A percentile compares a stretch with the other conserved stretches of the same genome.
phyloP scores from a whole-genome alignment of 1,284 basidiomycete genomes.

The Anthracocystis walkeri region DNA sequence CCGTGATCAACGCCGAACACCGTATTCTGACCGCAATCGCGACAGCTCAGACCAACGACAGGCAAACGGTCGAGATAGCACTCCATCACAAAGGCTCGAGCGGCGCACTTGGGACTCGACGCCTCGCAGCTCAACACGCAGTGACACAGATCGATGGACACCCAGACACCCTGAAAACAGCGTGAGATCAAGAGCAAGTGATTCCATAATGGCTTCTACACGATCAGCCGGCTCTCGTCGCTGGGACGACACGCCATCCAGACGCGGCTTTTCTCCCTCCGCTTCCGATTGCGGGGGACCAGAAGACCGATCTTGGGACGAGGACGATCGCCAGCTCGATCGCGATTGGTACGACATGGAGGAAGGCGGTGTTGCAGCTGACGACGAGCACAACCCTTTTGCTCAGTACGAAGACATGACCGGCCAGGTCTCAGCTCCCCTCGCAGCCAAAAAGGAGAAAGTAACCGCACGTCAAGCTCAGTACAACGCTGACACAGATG shows the following conservation, averaged over 20 bases:
- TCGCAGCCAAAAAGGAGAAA: slow-evolving; percentile 51
- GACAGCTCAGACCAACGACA: slow-evolving; percentile 3
- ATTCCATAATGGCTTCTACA: slow-evolving; percentile 12
- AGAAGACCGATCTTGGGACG: slow-evolving; percentile 53
- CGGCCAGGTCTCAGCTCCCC: slow-evolving; percentile 43
- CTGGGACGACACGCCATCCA: slow-evolving; percentile 52
- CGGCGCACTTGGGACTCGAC: slow-evolving; percentile 55
- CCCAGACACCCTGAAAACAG: slow-evolving; percentile 3
- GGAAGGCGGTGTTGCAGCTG: slow-evolving; percentile 73
- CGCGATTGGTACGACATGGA: slow-evolving; percentile 68
- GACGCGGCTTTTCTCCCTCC: slow-evolving; percentile 14
- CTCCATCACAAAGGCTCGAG: slow-evolving; percentile 11
- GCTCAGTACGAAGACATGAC: slow-evolving; percentile 84
- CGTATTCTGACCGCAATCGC: not conserved
- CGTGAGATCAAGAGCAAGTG: slow-evolving; percentile 4
- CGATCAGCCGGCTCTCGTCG: slow-evolving; percentile 39
- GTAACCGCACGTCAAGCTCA: slow-evolving; percentile 69
- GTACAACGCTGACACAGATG: slow-evolving; percentile 90
- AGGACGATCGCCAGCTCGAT: slow-evolving; percentile 55
- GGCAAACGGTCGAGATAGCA: slow-evolving; percentile 2
- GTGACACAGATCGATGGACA: slow-evolving; percentile 23
- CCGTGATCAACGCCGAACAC: slow-evolving; percentile 2
- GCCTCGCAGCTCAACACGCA: slow-evolving; percentile 17
- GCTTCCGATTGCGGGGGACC: slow-evolving; percentile 71
- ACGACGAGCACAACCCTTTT: slow-evolving; percentile 91